Evolutionary conservation across 202 grass and related monocot genomes (phyloP), one percentile per base, ranked within the genome.

Genomic region (Carex sylvatica): DNA sequence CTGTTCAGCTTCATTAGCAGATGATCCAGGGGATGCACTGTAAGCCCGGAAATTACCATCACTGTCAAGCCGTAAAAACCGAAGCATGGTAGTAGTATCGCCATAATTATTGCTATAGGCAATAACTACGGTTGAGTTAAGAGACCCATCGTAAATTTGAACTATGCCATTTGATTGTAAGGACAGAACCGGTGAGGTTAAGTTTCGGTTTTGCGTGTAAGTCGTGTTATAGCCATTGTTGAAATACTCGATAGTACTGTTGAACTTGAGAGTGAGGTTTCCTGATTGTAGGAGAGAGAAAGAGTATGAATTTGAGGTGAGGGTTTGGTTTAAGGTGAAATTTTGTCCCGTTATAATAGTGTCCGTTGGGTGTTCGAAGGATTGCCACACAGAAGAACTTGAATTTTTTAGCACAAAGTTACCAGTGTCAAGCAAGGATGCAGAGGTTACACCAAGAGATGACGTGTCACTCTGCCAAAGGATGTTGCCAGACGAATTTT

Each of bases 21-120:
- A 72, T 70, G 68, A 72, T 70, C 96, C 96, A 3, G 83, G 55
- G 15, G 6, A 3, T 4, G 78, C 87, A 62, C 89, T 93, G 86
- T 99, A 99, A 49, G 91, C 89, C 65, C 96, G 88, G 74, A 99
- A 93, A 87, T 99, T 99, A 28, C 96, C 96, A 80, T 99, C 96
- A 0, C 42, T 1, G 85, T 99, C 96, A 15, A 99, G 84, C 2
- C 88, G 84, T 36, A 99, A 59, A 82, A 96, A 99, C 2, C 96
- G 89, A 80, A 96, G 22, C 83, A 91, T 90, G 88, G 79, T 59
- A 56, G 86, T 74, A 73, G 84, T 93, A 85, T 99, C 96, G 31
- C 92, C 96, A 61, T 95, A 99, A 66, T 99, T 95, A 83, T 91
- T 90, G 85, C 96, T 99, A 68, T 99, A 96, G 7, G 96, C 93